A percentile compares a stretch with the other conserved stretches of the same genome.
phyloP scores from a whole-genome alignment of 176 grass and related monocot genomes.

The Oryza rufipogon region DNA sequence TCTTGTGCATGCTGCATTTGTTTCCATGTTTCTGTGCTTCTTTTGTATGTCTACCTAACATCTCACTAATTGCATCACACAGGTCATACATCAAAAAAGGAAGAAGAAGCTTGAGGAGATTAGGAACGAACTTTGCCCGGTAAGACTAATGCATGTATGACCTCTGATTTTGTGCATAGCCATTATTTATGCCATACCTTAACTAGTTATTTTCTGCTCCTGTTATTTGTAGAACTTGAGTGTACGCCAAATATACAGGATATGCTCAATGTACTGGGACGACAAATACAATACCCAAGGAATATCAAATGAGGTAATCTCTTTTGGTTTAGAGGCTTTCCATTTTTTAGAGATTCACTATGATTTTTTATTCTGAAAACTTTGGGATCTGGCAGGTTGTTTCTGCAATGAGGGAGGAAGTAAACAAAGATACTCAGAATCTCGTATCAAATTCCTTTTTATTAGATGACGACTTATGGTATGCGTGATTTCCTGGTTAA shows the following conservation, averaged over 20 bases:
- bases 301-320: constrained; percentile 73
- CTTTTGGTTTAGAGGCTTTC: constrained; percentile 11
- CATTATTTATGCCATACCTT: constrained; percentile 20
- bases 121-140: constrained; percentile 90
- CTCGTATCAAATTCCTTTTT: constrained; percentile 93
- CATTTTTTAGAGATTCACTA: constrained; percentile 18
- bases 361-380: constrained; percentile 25
- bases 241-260: constrained; percentile 93
- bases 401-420: constrained; percentile 86
- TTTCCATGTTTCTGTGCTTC: constrained; percentile 19
- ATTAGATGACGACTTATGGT: constrained; percentile 95
- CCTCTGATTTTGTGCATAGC: background rate
- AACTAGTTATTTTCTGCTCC: constrained; percentile 25
- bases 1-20: background rate
- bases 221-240: constrained; percentile 68
- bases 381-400: constrained; percentile 64
- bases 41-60: constrained; percentile 8
- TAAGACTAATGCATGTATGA: constrained; percentile 42
- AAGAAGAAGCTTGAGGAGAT: constrained; percentile 94
- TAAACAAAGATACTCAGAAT: constrained; percentile 86
- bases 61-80: constrained; percentile 41
- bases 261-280: constrained; percentile 99
- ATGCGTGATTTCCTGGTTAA: background rate
- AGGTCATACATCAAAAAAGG: constrained; percentile 98
- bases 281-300: constrained; percentile 87